A percentile compares a stretch with the other conserved stretches of the same genome.
These are phyloP conservation scores for Tulasnella sp. DNA, from an alignment of 768 basidiomycete species.

Conservation along the genomic window DNA sequence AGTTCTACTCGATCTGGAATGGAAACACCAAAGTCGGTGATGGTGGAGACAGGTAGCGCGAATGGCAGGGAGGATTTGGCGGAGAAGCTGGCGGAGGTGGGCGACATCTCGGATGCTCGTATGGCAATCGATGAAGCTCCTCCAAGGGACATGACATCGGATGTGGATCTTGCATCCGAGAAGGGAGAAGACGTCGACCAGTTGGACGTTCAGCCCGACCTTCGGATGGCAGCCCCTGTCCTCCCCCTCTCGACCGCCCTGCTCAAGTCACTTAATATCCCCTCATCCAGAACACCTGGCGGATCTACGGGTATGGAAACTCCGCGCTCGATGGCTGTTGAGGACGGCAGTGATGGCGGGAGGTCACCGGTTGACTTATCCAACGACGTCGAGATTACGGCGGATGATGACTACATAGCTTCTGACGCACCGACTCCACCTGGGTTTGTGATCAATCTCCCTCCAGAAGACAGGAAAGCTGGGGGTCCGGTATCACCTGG, in stretches of 20 bases:
- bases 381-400: conserved; percentile 1
- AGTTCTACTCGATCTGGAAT: background rate
- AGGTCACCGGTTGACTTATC: background rate
- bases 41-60: conserved; percentile 26
- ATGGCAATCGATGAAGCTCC: background rate
- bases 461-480: conserved; percentile 4
- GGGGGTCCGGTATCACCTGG: conserved; percentile 11
- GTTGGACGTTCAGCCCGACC: conserved; percentile 25
- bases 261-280: conserved; percentile 22
- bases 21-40: conserved; percentile 22
- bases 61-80: conserved; percentile 13
- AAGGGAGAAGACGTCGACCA: conserved; percentile 10
- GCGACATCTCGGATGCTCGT: background rate
- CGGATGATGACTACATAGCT: conserved; percentile 11
- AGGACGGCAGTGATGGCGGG: conserved; percentile 19
- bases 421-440: conserved; percentile 17
- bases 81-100: background rate
- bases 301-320: conserved; percentile 17
- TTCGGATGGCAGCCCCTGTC: conserved; percentile 15
- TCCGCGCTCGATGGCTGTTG: conserved; percentile 25
- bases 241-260: conserved; percentile 14
- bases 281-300: conserved; percentile 12
- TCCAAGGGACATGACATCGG: background rate
- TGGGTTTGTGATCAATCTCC: conserved; percentile 8
- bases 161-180: conserved; percentile 9